Evolutionary conservation across 768 basidiomycete genomes (phyloP).

Genomic region (Hygrophorus russula): DNA sequence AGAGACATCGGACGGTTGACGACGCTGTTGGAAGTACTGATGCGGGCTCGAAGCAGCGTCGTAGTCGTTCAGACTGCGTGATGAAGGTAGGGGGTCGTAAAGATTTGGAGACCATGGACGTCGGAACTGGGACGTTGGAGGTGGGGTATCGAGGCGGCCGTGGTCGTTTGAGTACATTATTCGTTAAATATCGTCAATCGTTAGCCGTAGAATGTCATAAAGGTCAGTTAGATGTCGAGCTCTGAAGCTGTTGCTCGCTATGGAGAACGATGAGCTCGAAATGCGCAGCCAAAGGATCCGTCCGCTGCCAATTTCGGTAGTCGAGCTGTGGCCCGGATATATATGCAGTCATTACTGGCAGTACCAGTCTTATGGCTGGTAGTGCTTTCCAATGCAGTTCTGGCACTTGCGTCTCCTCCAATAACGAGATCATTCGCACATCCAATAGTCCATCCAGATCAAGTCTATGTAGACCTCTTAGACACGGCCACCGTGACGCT

Average conservation of each 20-base stretch:
- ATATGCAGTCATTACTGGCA: too few species aligned
- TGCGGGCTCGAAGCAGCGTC: slow-evolving; percentile 11
- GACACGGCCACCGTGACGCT: slow-evolving; percentile 15
- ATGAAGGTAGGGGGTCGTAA: slow-evolving; percentile 30
- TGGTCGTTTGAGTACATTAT: slow-evolving; percentile 27
- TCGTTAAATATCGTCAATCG: slow-evolving; percentile 7
- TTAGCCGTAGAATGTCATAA: neutral
- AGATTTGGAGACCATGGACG: slow-evolving; percentile 60
- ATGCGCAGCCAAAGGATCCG: neutral
- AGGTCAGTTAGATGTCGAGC: neutral
- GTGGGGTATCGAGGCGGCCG: slow-evolving; percentile 36
- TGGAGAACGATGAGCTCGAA: neutral
- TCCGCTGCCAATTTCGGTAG: neutral
- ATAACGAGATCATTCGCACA: neutral
- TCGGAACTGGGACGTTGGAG: slow-evolving; percentile 41
- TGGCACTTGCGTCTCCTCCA: too few species aligned
- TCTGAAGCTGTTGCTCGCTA: neutral
- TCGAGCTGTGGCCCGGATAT: too few species aligned
- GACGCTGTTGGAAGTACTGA: slow-evolving; percentile 17
- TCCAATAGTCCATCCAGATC: neutral
- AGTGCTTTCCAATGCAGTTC: too few species aligned
- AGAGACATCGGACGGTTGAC: slow-evolving; percentile 52
- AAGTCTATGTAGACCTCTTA: neutral
- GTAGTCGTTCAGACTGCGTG: slow-evolving; percentile 7
- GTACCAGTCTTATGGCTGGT: too few species aligned